phyloP scores from a whole-genome alignment of 352 stramenopile species.

The Pythium sp. region DNA sequence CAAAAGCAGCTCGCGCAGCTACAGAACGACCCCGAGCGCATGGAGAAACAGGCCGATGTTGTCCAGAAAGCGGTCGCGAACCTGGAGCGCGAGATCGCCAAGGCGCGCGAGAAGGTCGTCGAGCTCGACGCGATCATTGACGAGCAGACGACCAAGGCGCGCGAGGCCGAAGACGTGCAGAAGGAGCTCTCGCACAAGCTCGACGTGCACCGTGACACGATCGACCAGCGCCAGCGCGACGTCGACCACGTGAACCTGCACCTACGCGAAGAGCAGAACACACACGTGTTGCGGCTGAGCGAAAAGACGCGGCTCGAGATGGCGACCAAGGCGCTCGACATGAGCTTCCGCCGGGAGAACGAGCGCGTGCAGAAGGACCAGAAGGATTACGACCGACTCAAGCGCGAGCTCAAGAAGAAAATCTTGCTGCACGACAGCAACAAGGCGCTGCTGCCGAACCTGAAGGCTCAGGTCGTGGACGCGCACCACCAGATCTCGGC shows the following conservation, averaged over 20 bases:
- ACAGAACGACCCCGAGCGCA: slow-evolving; percentile 73
- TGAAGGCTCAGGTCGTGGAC: slow-evolving; percentile 79
- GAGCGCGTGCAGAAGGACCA: slow-evolving; percentile 57
- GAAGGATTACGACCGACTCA: slow-evolving; percentile 84
- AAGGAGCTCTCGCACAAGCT: slow-evolving; percentile 83
- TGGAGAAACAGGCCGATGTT: slow-evolving; percentile 84
- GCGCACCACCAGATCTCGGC: slow-evolving; percentile 63
- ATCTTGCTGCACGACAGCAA: slow-evolving; percentile 69
- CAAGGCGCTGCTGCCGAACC: slow-evolving; percentile 73
- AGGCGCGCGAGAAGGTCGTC: slow-evolving; percentile 31
- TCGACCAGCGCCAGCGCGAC: slow-evolving; percentile 90
- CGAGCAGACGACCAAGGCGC: slow-evolving; percentile 46
- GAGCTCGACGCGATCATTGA: slow-evolving; percentile 42
- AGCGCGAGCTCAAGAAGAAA: slow-evolving; percentile 89
- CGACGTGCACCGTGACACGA: slow-evolving; percentile 87
- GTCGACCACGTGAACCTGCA: slow-evolving; percentile 87
- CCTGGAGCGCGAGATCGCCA: slow-evolving; percentile 65
- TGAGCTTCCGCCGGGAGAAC: slow-evolving; percentile 52
- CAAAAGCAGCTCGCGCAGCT: slow-evolving; percentile 64
- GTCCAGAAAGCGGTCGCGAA: slow-evolving; percentile 77
- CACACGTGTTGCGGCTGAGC: slow-evolving; percentile 62
- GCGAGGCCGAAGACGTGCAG: slow-evolving; percentile 77
- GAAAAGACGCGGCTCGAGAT: slow-evolving; percentile 77
- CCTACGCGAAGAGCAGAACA: slow-evolving; percentile 84
- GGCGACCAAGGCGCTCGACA: slow-evolving; percentile 48